Base-by-base conservation (phyloP, 352 stramenopile species). In the Phytophthora ohioensis region DNA sequence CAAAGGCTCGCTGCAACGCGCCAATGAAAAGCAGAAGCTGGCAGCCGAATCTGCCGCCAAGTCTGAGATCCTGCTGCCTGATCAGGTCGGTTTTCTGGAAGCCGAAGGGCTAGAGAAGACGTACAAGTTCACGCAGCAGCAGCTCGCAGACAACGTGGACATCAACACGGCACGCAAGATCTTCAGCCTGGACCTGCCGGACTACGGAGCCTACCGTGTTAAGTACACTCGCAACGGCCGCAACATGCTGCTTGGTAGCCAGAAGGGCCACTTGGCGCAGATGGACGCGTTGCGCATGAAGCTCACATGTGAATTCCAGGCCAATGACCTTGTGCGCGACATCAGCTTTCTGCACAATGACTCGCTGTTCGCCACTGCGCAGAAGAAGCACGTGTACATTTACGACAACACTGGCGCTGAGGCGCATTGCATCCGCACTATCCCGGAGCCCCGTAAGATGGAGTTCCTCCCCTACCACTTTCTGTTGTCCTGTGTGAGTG, bases 391-490 rank as follows among this genome's bases (percentile, higher is more conserved):
- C 79, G 93, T 98, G 55, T 99, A 97, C 79, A 99, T 99, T 73
- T 99, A 99, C 81, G 97, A 99, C 85, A 91, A 91, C 73, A 91
- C 96, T 10, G 98, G 98, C 12, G 91, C 92, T 12, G 98, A 99
- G 84, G 90, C 99, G 38, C 98, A 99, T 81, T 97, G 96, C 62
- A 88, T 99, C 62, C 90, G 91, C 30, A 81, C 96, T 10, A 93
- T 99, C 60, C 81, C 91, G 32, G 91, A 98, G 75, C 95, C 98
- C 0, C 85, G 94, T 34, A 84, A 80, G 35, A 85, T 99, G 73
- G 88, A 99, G 75, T 99, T 99, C 75, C 82, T 99, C 51, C 97
- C 97, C 4, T 99, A 99, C 84, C 98, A 99, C 80, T 99, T 99
- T 74, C 67, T 99, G 69, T 88, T 99, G 46, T 94, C 97, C n/a